Base-by-base conservation (phyloP, 2,329 filamentous ascomycete species). In the Penicillium sp. region DNA sequence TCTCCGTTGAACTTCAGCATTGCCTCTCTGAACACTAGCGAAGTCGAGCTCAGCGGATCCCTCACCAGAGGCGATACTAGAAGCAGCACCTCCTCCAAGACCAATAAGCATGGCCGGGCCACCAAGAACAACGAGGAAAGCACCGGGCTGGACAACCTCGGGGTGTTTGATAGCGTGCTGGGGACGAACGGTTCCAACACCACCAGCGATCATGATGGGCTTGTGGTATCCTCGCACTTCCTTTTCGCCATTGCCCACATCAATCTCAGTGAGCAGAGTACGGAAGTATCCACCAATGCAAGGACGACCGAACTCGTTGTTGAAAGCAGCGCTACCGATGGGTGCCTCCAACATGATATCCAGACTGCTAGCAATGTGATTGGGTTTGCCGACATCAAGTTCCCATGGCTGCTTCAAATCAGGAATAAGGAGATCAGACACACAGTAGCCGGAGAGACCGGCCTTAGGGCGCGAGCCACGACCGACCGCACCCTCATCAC, bases 291-390 rank as follows among this genome's bases (percentile, higher is more conserved):
- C 94, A 2, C 88, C 84, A 11, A 95, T 87, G 68, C 88, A 91
- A 34, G 94, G 93, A 35, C 94, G 84, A 26, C 94, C 94, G 67
- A 97, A 99, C 69, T 97, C 94, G 69, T 99, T 99, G 79, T 97
- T 97, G 80, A 96, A 97, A 18, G 90, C 86, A 47, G 94, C 94
- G 65, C 90, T 94, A 34, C 94, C 94, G 64, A 99, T 94, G 0
- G 94, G 94, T 0, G 91, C 94, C 71, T 99, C 93, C 10, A 97
- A 80, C 93, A 99, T 97, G 64, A 99, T 97, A 70, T 97, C 92
- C 35, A 97, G 78, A 75, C 89, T 91, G 76, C 90, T 96, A 18
- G 94, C 92, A 68, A 96, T 94, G 74, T 99, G 94, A 41, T 85
- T 83, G 4, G 94, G 94, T 68, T 89, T 92, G 46, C 94, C 94